Evolutionary conservation across 768 basidiomycete species (phyloP), one percentile per base, ranked within the genome.

Genomic region (Coprinopsis strossmayeri): DNA sequence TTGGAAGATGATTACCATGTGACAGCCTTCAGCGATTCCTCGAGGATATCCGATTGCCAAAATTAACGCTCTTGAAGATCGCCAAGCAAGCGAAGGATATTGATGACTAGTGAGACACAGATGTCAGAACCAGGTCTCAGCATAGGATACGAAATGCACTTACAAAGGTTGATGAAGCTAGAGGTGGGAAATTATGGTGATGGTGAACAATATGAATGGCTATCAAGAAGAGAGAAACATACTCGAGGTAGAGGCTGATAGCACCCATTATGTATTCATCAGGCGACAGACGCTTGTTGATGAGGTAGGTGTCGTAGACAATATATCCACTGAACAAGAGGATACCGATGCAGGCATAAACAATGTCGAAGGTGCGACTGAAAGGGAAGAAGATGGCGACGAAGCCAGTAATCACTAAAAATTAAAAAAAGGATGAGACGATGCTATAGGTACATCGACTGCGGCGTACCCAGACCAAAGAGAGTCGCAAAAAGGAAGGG

Each of bases 191-290:
- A 32, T 7, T 7, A 32, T 32, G 30, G 15, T 32, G 53, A 57
- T 49, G n/a, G 13, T 46, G 46, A 44, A 18, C 49, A 28, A 42
- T 2, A 34, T 32, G 24, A 9, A 37, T 45, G 25, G 1, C 39
- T 37, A 24, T 2, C 44, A 2, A 28, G 45, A 21, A 40, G 17
- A 41, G 5, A 39, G 34, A n/a, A 9, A 82, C 35, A 38, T 67
- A 87, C 81, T 97, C 95, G 48, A 97, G 82, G 68, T 97, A 98
- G n/a, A 98, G 79, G 55, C 82, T 85, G 60, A 97, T 85, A 15
- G 91, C 76, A 28, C 84, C 95, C 71, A 96, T 70, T 56, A 96
- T 92, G 64, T 79, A 92, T 64, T 99, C 96, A 55, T 99, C 96
- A 2, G 92, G 91, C 1, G 87, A 90, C 17, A 96, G 70, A 51